Evolutionary conservation across 805 yeast species (phyloP).

Genomic region (Kuraishia floccosa): DNA sequence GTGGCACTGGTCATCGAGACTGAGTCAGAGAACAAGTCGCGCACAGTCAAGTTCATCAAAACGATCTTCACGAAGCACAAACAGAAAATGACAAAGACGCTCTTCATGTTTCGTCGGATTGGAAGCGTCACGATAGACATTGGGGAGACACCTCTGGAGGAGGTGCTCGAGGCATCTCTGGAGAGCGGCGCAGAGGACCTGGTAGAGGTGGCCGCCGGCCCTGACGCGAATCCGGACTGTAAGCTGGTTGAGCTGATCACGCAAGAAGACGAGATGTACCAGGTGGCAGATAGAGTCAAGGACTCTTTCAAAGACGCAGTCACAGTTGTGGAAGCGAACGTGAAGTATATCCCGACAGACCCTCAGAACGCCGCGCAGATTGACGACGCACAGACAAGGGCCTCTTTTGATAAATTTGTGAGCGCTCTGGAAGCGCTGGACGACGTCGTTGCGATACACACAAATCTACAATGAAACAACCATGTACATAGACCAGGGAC

Average conservation of each 20-base stretch:
- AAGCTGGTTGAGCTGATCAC: conserved; percentile 40
- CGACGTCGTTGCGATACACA: conserved; percentile 73
- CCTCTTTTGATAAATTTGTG: conserved; percentile 45
- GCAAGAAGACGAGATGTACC: conserved; percentile 51
- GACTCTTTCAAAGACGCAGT: conserved; percentile 41
- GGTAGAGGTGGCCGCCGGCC: conserved; percentile 34
- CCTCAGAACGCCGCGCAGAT: conserved; percentile 50
- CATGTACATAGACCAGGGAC: neutral
- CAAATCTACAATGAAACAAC: conserved; percentile 34
- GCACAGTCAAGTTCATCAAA: conserved; percentile 69
- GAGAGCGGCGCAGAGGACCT: conserved; percentile 79
- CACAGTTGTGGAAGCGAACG: conserved; percentile 59
- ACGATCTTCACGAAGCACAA: conserved; percentile 63
- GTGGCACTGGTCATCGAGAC: conserved; percentile 81
- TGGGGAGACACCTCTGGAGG: conserved; percentile 37
- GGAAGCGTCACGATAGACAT: conserved; percentile 58
- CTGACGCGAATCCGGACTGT: conserved; percentile 25
- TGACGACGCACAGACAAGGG: conserved; percentile 37
- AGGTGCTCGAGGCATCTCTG: conserved; percentile 59
- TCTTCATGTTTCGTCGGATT: conserved; percentile 63
- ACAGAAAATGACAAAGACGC: conserved; percentile 65
- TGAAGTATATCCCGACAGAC: conserved; percentile 51
- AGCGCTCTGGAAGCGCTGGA: conserved; percentile 62
- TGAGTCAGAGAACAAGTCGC: conserved; percentile 75
- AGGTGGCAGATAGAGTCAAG: conserved; percentile 47